Base-by-base conservation (phyloP, 1,284 basidiomycete genomes). In the Apiotrichum akiyoshidainum region DNA sequence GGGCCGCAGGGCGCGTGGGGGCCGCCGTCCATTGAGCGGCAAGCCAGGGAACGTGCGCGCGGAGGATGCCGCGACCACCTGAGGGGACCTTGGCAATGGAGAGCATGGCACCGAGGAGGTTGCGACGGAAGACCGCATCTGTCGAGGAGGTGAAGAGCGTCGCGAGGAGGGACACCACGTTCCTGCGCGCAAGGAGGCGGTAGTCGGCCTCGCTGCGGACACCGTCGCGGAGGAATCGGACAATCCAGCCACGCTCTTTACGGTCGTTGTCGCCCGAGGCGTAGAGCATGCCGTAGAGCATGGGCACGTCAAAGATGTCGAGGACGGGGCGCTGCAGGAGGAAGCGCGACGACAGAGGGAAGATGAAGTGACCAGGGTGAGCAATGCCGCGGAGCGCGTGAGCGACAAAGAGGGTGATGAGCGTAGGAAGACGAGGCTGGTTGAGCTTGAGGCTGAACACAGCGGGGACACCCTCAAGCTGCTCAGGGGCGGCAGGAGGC, bases 221-320 rank as follows among this genome's bases (percentile, higher is more conserved):
- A 0, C 89, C 89, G 66, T 95, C 91, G 0, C 86, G 81, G 40
- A 97, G 77, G 73, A 92, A 89, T 45, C 87, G 83, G 45, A 97
- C 78, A 50, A 97, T 92, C 92, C 92, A 97, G 2, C 81, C 81
- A 21, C 92, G 82, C 69, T 97, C 91, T 70, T 86, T 87, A 77
- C 86, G 87, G 85, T 88, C 90, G 34, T 89, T 86, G 21, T 80
- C 80, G 46, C 86, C 86, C 1, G 86, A 81, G 9, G 80, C 77
- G 73, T 92, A 95, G 2, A 98, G 80, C 84, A 93, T 87, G 13
- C 82, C 82, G 74, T 89, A 92, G 39, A 96, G 79, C 83, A 93
- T 83, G 0, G 92, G 92, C 2, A 94, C 87, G 69, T 95, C 92
- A 7, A 73, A 76, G 0, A 78, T 76, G 71, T 94, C 91, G 12